Evolutionary conservation across 345 rosid genomes (phyloP).

Genomic region (Physaria fendleri): DNA sequence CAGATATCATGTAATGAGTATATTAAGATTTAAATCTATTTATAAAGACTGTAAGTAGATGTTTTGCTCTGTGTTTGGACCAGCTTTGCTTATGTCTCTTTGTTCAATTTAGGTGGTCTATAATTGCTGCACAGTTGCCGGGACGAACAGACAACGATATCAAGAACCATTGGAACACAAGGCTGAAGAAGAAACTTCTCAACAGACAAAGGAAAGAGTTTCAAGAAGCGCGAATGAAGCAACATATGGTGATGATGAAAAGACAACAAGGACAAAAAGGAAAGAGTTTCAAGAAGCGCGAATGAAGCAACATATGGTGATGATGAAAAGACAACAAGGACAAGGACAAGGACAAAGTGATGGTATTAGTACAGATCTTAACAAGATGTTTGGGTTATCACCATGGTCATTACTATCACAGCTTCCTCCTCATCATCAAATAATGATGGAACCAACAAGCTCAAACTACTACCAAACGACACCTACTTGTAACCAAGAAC

Average conservation of each 20-base stretch:
- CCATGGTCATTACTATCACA: constrained; percentile 37
- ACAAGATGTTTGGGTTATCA: constrained; percentile 34
- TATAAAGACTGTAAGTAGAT: too few species aligned
- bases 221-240: constrained; percentile 35
- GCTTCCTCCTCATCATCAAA: constrained; percentile 27
- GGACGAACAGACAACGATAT: constrained; percentile 78
- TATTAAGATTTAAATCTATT: too few species aligned
- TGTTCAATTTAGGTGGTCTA: constrained; percentile 54
- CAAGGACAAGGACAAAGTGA: constrained; percentile 19
- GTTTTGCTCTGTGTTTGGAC: too few species aligned
- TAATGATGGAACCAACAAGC: too few species aligned
- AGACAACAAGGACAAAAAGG: constrained; percentile 30
- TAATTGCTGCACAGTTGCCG: constrained; percentile 69
- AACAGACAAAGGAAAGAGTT: constrained; percentile 48
- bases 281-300: constrained; percentile 41
- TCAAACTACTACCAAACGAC: constrained; percentile 16
- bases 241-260: constrained; percentile 35
- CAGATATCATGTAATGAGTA: too few species aligned
- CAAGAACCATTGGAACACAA: constrained; percentile 78
- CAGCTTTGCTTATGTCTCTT: too few species aligned
- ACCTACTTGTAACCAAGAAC: constrained; percentile 14
- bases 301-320: constrained; percentile 42
- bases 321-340: constrained; percentile 38
- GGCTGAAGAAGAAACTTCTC: constrained; percentile 64
- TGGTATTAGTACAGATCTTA: too few species aligned